Evolutionary conservation across 768 basidiomycete species (phyloP).

Genomic region (Boletellus emodensis): DNA sequence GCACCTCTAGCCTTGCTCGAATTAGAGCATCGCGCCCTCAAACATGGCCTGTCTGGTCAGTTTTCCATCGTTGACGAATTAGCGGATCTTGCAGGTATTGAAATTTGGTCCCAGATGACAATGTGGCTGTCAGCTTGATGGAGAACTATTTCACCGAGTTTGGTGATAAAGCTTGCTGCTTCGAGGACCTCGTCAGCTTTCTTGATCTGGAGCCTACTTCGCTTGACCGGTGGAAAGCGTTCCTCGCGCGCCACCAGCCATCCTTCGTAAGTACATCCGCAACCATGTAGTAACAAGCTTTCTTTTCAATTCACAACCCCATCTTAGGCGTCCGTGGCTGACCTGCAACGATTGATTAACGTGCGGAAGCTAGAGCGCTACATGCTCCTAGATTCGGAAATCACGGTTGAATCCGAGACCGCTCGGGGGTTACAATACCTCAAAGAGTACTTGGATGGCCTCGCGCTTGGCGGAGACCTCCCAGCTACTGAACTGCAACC

Average conservation of each 20-base stretch:
- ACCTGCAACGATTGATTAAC: conserved; percentile 69
- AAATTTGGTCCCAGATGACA: conserved; percentile 38
- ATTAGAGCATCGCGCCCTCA: conserved; percentile 57
- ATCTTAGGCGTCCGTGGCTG: conserved; percentile 45
- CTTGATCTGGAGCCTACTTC: conserved; percentile 47
- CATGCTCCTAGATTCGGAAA: conserved; percentile 44
- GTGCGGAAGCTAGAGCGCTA: conserved; percentile 70
- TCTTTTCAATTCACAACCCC: conserved; percentile 15
- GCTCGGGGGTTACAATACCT: conserved; percentile 49
- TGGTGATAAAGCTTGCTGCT: conserved; percentile 81
- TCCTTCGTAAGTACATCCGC: conserved; percentile 43
- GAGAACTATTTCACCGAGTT: conserved; percentile 67
- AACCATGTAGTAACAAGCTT: conserved; percentile 5
- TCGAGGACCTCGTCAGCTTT: conserved; percentile 78
- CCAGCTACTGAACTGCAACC: conserved; percentile 80
- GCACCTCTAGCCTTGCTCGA: conserved; percentile 72
- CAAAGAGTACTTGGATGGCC: conserved; percentile 59
- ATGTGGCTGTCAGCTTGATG: conserved; percentile 45
- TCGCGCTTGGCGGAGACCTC: conserved; percentile 63
- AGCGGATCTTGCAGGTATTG: not conserved
- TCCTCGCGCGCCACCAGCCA: conserved; percentile 45
- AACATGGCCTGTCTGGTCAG: conserved; percentile 44
- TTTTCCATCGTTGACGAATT: not conserved
- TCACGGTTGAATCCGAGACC: conserved; percentile 56
- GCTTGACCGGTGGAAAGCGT: conserved; percentile 47